Evolutionary conservation across 805 yeast species (phyloP), one percentile per base, ranked within the genome.

Genomic region (Candida qinlingensis): DNA sequence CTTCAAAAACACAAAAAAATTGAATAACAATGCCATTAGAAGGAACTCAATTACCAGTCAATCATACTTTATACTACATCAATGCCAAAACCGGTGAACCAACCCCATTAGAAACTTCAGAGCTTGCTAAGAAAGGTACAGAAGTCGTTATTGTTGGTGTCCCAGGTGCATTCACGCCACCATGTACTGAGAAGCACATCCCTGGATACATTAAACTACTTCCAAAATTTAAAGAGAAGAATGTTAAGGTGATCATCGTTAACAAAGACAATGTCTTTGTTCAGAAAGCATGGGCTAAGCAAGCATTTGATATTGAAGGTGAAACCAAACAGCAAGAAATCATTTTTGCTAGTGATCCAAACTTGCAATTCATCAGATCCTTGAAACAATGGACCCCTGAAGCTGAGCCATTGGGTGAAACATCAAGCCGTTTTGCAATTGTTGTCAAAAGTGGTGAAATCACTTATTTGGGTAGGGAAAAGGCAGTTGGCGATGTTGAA

Each of bases 111-210:
- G 57, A 57, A 29, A 50, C 61, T 31, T 49, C 52, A 8, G 51
- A 58, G 10, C 60, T 67, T 55, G 44, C 55, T 8, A 31, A 31
- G 31, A 56, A 60, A 40, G 64, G 66, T 42, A 48, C 57, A 5
- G 54, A 54, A 8, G 34, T 31, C 36, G 79, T 85, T 30, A 67
- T 86, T 50, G 87, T 87, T 37, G 79, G 86, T 49, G 87, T 85
- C 37, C 92, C 94, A 49, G 94, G 91, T 47, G 91, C 95, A 5
- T 87, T 85, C 73, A 85, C 94, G n/a, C 92, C 91, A 46, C 79
- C 91, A 25, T 85, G 91, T 66, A 73, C 85, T 46, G 81, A 75
- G 46, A 71, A 77, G 60, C 91, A 85, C 67, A 71, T 85, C 50
- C 91, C 90, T 48, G 81, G 80, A 19, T 83, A 69, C 68, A 30